A percentile compares a stretch with the other conserved stretches of the same genome.
Conservation (phyloP, 2,329 filamentous ascomycete genomes). For the Ophiostoma populinum region DNA sequence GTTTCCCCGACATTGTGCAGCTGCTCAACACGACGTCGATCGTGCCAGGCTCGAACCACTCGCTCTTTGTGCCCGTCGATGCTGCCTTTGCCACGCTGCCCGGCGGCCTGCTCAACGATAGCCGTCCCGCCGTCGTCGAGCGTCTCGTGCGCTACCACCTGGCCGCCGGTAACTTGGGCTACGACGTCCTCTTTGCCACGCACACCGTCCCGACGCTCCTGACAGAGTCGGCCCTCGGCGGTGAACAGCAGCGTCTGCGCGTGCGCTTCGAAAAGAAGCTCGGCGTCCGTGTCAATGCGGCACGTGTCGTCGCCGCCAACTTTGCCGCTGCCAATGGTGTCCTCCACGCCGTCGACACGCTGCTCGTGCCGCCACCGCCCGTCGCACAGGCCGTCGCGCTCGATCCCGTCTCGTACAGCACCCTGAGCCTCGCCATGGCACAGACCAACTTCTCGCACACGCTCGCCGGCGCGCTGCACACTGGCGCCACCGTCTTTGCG, state of each 20-base stretch:
- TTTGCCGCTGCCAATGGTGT: constrained; percentile 65
- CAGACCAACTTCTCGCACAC: constrained; percentile 55
- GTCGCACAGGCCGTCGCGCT: constrained; percentile 37
- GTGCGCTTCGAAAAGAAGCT: constrained; percentile 38
- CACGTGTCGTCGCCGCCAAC: constrained; percentile 50
- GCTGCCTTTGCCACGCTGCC: constrained; percentile 49
- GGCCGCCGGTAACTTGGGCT: constrained; percentile 47
- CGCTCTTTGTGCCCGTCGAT: constrained; percentile 66
- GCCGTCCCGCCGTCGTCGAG: constrained; percentile 53
- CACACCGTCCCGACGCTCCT: constrained; percentile 61
- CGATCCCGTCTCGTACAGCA: constrained; percentile 62
- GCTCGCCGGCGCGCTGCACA: constrained; percentile 32
- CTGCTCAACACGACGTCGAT: constrained; percentile 53
- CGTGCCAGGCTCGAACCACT: constrained; percentile 39
- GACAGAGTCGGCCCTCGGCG: constrained; percentile 40
- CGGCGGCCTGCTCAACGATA: constrained; percentile 30
- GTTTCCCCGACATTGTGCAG: constrained; percentile 54
- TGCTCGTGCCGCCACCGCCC: constrained; percentile 60
- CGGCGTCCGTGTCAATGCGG: constrained; percentile 59
- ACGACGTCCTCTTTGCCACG: constrained; percentile 44
- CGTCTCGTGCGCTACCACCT: constrained; percentile 61
- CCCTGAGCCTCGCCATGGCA: constrained; percentile 53
- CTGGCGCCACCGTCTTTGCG: constrained; percentile 63
- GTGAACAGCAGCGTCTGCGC: constrained; percentile 54
- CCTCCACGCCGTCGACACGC: constrained; percentile 57